Conservation (phyloP, 1,139 yeast genomes). For the Debaryomyces coudertii region DNA sequence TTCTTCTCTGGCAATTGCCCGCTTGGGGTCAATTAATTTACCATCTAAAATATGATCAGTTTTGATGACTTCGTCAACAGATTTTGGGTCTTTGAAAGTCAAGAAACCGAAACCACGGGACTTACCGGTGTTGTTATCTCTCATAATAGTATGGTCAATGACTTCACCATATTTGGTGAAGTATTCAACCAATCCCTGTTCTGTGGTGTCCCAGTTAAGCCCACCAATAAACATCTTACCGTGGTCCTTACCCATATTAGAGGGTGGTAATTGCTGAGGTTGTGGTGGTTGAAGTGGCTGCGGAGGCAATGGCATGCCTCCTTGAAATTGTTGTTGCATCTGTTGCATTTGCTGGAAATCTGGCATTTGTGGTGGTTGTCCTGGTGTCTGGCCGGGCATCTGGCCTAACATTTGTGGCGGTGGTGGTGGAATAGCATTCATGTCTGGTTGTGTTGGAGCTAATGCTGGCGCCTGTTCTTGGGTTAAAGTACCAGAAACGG, state of each 20-base stretch:
- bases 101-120: constrained; percentile 97
- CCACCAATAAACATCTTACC: constrained; percentile 99
- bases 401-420: constrained; percentile 2
- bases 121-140: constrained; percentile 85
- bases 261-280: constrained; percentile 30
- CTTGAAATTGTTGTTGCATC: constrained; percentile 19
- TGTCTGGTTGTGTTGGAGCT: constrained; percentile 8
- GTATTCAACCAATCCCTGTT: constrained; percentile 77
- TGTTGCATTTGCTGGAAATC: constrained; percentile 15
- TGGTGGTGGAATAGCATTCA: constrained; percentile 14
- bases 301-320: constrained; percentile 18
- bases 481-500: constrained; percentile 2
- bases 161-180: constrained; percentile 92
- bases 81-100: constrained; percentile 78
- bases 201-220: constrained; percentile 97
- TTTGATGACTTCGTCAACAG: constrained; percentile 86
- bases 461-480: constrained; percentile 14
- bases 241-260: constrained; percentile 49
- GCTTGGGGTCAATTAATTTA: constrained; percentile 94
- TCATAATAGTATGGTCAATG: constrained; percentile 89
- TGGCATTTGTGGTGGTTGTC: constrained; percentile 6
- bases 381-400: constrained; percentile 9
- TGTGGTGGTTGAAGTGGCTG: constrained; percentile 19
- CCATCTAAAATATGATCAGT: constrained; percentile 94
- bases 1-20: constrained; percentile 98